phyloP scores from a whole-genome alignment of 441 rosid genomes.

The Syzygium malaccense region DNA sequence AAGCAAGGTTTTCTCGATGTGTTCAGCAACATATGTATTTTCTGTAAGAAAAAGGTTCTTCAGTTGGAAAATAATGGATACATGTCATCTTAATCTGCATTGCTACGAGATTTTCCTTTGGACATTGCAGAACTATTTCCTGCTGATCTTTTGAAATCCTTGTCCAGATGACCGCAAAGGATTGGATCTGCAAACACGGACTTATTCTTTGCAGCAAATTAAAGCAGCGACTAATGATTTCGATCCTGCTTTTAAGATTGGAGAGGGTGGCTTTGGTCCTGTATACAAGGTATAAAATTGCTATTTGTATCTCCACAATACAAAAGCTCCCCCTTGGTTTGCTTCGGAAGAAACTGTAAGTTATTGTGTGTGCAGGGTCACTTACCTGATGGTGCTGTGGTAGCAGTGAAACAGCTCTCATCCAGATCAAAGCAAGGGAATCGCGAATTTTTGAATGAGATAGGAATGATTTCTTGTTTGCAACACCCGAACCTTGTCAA shows the following conservation, averaged over 20 bases:
- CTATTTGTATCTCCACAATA: background rate
- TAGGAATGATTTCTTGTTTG: constrained; percentile 56
- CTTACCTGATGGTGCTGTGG: constrained; percentile 39
- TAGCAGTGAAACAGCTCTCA: constrained; percentile 73
- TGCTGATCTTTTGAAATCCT: background rate
- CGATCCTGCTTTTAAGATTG: constrained; percentile 12
- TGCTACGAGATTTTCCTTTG: background rate
- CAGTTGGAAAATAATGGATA: background rate
- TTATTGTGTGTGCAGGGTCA: constrained; percentile 32
- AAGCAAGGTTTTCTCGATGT: background rate
- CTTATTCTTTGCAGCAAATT: constrained; percentile 12
- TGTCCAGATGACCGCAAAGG: background rate
- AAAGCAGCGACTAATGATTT: constrained; percentile 18
- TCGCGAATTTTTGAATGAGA: constrained; percentile 67
- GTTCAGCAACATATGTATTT: background rate
- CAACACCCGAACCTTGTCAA: constrained; percentile 72
- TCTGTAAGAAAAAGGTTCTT: background rate
- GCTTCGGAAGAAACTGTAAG: background rate
- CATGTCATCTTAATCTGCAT: background rate
- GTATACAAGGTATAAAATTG: constrained; percentile 17
- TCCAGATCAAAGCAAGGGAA: constrained; percentile 64
- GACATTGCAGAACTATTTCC: background rate
- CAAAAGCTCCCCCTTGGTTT: background rate
- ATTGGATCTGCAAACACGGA: constrained; percentile 9
- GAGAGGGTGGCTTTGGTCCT: constrained; percentile 30